Conservation (phyloP, 2,329 filamentous ascomycete genomes). For the Aureobasidium melanogenum region DNA sequence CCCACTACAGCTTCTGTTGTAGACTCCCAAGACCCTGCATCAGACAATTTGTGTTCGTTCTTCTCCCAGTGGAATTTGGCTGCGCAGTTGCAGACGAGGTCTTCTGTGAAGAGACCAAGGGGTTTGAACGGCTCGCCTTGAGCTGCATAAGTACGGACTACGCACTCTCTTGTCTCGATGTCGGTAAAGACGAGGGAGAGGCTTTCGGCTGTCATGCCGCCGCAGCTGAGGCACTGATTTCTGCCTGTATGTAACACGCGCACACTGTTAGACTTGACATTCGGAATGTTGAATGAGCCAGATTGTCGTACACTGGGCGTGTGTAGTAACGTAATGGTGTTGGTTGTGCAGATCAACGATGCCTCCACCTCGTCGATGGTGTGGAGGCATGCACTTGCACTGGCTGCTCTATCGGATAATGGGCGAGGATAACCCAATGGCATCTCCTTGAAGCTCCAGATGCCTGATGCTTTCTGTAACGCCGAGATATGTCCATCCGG, state of each 20-base stretch:
- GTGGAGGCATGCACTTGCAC: background rate
- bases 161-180: conserved; percentile 50
- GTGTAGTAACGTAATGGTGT: conserved; percentile 1
- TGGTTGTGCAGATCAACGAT: conserved; percentile 2
- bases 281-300: conserved; percentile 43
- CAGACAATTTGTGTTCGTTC: conserved; percentile 45
- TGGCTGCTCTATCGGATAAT: background rate
- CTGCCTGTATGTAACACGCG: conserved; percentile 46
- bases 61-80: conserved; percentile 37
- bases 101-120: conserved; percentile 44
- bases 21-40: conserved; percentile 58
- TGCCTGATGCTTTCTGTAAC: conserved; percentile 3
- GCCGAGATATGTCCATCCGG: conserved; percentile 3
- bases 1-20: conserved; percentile 54
- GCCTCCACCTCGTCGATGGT: conserved; percentile 6
- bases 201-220: conserved; percentile 37
- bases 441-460: conserved; percentile 6
- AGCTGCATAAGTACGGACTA: conserved; percentile 56
- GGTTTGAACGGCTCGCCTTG: conserved; percentile 42
- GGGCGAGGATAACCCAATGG: background rate
- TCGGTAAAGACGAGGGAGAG: conserved; percentile 58
- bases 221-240: background rate
- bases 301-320: conserved; percentile 2
- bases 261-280: conserved; percentile 51
- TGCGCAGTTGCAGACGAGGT: conserved; percentile 23